These are phyloP conservation scores for Penicillium sp. DNA, from an alignment of 2,329 filamentous ascomycete species.

Conservation along the genomic window DNA sequence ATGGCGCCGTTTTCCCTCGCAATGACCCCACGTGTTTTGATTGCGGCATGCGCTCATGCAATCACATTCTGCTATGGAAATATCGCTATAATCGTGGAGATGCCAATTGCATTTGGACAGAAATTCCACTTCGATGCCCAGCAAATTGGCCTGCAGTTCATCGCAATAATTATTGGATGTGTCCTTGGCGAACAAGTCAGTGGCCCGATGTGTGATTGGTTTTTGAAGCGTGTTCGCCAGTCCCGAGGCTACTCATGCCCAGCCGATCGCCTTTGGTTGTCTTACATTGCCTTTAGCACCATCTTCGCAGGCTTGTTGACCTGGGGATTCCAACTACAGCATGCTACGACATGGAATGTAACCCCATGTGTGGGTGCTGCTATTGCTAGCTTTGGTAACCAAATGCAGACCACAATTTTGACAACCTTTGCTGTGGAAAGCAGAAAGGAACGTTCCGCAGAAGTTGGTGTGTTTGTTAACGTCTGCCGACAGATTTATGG, in stretches of 20 bases:
- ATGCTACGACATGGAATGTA: slow-evolving; percentile 59
- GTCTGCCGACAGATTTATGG: slow-evolving; percentile 62
- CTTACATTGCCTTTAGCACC: slow-evolving; percentile 59
- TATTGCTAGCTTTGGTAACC: slow-evolving; percentile 61
- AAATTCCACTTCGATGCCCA: slow-evolving; percentile 63
- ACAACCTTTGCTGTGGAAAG: slow-evolving; percentile 68
- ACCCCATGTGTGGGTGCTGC: slow-evolving; percentile 62
- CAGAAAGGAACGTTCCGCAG: slow-evolving; percentile 58
- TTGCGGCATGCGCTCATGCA: slow-evolving; percentile 59
- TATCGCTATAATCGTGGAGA: slow-evolving; percentile 62
- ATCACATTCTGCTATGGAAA: slow-evolving; percentile 62
- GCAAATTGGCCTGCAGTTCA: slow-evolving; percentile 63
- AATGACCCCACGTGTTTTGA: slow-evolving; percentile 52
- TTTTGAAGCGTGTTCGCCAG: slow-evolving; percentile 53
- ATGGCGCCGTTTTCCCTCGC: slow-evolving; percentile 55
- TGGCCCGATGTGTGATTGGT: slow-evolving; percentile 57
- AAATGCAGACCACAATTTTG: slow-evolving; percentile 66
- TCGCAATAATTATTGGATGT: slow-evolving; percentile 63
- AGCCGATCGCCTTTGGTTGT: slow-evolving; percentile 64
- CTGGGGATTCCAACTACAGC: slow-evolving; percentile 59
- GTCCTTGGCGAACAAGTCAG: slow-evolving; percentile 65
- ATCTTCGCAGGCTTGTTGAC: slow-evolving; percentile 60
- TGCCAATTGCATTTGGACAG: slow-evolving; percentile 62
- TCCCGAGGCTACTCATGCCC: slow-evolving; percentile 43
- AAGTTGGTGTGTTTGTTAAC: slow-evolving; percentile 65